phyloP scores from a whole-genome alignment of 1,139 yeast genomes.

The Lodderomyces theae region DNA sequence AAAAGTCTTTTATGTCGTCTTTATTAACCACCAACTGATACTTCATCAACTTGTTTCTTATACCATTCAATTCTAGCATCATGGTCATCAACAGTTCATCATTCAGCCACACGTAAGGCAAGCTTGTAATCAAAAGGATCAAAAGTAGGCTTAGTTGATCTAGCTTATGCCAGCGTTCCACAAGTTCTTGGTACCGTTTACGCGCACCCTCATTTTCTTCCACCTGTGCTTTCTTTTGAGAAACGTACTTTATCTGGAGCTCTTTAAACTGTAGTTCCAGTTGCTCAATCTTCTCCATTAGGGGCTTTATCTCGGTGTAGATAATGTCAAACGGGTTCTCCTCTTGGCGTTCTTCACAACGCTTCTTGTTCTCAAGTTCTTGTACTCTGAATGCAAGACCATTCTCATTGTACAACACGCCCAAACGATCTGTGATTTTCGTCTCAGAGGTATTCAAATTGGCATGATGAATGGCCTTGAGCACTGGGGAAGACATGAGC shows the following conservation, averaged over 20 bases:
- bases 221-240: constrained; percentile 12
- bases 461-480: constrained; percentile 33
- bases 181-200: constrained; percentile 15
- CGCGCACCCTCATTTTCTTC: constrained; percentile 9
- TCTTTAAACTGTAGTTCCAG: constrained; percentile 15
- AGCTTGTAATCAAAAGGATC: constrained; percentile 29
- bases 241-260: constrained; percentile 12
- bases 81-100: constrained; percentile 21
- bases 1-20: constrained; percentile 11
- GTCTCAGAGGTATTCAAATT: constrained; percentile 31
- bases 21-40: constrained; percentile 22
- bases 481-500: constrained; percentile 28
- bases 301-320: constrained; percentile 15
- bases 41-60: constrained; percentile 21
- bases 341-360: neutral
- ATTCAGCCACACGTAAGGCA: constrained; percentile 38
- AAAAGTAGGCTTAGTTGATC: constrained; percentile 29
- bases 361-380: neutral
- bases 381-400: constrained; percentile 13
- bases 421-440: constrained; percentile 24
- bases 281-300: constrained; percentile 10
- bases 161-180: constrained; percentile 24
- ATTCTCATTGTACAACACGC: constrained; percentile 13
- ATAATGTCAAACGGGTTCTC: constrained; percentile 9
- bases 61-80: constrained; percentile 27